Evolutionary conservation across 495 filamentous ascomycete genomes (phyloP), one percentile per base, ranked within the genome.

Genomic region (Parathielavia appendiculata): DNA sequence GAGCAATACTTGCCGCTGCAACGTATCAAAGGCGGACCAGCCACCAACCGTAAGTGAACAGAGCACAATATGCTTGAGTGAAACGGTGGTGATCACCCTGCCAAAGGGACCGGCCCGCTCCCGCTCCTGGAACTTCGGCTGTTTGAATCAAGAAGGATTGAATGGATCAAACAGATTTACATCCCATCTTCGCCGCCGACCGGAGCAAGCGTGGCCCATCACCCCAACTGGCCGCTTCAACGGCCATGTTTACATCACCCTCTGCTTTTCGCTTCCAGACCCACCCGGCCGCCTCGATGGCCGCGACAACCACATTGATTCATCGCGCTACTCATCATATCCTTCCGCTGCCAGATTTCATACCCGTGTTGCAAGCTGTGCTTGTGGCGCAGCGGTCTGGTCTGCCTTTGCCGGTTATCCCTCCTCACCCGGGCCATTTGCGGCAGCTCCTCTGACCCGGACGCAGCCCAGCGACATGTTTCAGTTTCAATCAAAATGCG

Each of bases 31-130:
- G n/a, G 6, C 2, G 26, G 3, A 30, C 26, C 26, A 30, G 26
- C 26, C 26, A 30, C 26, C 26, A 30, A 2, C 26, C 26, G 3
- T 6, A 30, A 30, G 26, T 20, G 26, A 26, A 39, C 49, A 17
- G 14, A 38, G 12, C n/a, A 16, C 7, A 13, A 12, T 17, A 3
- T 6, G 17, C n/a, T 30, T n/a, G 7, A 4, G 20, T 41, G 23
- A 32, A 32, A 58, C 40, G 17, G 9, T 32, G 12, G 11, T 13
- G 26, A 17, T 48, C 34, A 6, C 19, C 49, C 30, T 46, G 20
- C 20, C 41, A 22, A 53, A 48, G 57, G 64, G 66, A 52, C 59
- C 64, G 66, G 66, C 57, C 64, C 66, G 64, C 66, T 60, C 66
- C 66, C 54, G 57, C 56, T 17, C 62, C 58, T 41, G 54, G 61